Base-by-base conservation (phyloP, 2,329 filamentous ascomycete genomes). In the Trichoderma gracile region DNA sequence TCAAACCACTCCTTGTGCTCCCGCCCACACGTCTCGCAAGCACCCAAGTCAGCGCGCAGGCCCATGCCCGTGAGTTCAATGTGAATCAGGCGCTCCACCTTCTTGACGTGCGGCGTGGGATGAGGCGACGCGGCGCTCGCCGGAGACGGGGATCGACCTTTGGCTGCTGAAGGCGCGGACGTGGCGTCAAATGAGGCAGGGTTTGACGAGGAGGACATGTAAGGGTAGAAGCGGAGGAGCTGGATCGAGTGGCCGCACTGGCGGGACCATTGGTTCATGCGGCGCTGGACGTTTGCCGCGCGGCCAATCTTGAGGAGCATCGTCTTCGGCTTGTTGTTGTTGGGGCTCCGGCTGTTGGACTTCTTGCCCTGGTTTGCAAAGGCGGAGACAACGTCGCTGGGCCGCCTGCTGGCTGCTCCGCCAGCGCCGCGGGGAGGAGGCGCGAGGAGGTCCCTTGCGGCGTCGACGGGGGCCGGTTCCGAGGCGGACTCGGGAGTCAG, bases 1-100 rank as follows among this genome's bases (percentile, higher is more conserved):
- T 96, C 91, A 74, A 99, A 99, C 94, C 94, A 99, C 78, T 99
- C 95, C 59, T 89, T 82, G 76, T 99, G 95, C 71, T 92, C 89
- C 72, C 88, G 88, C 2, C 93, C 93, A 73, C 95, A 99, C 1
- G 87, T 84, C 5, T 82, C 81, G 72, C 95, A 99, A 59, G 85
- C 84, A 19, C 77, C 79, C 53, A 78, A 76, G 75, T 87, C 77
- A 63, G 78, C 76, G 66, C 86, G 78, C 66, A 87, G 68, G 1
- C 85, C 79, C 82, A 87, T 65, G 78, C 87, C 76, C 76, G 82
- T 82, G n/a, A 98, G 83, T 78, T 99, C 95, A 15, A 98, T 80
- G 75, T 99, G 95, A 50, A 98, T 89, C 65, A 99, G 78, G 27
- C 93, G 83, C 79, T 99, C 95, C 12, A 98, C 92, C 53, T 91